phyloP scores from a whole-genome alignment of 108 stramenopile genomes.

The Conticribra weissflogii region DNA sequence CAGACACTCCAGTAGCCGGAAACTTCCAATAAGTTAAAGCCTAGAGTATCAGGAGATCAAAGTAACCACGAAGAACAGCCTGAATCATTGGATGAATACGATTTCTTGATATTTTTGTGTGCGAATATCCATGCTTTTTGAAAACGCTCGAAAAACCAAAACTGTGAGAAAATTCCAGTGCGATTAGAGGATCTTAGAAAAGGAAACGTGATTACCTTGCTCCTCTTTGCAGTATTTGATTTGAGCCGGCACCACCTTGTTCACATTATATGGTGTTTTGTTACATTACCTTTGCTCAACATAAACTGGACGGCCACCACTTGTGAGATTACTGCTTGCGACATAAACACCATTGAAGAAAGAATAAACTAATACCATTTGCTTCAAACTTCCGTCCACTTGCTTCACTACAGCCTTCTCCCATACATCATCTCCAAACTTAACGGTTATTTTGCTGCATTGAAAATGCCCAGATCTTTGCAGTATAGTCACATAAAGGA shows the following conservation, averaged over 20 bases:
- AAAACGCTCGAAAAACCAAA: too few species aligned
- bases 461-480: constrained; percentile 18
- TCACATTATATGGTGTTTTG: constrained; percentile 4
- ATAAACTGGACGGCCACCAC: constrained; percentile 19
- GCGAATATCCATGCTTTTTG: too few species aligned
- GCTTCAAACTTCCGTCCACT: background rate
- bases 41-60: too few species aligned
- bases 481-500: constrained; percentile 8
- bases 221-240: constrained; percentile 35
- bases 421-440: constrained; percentile 34
- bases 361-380: constrained; percentile 4
- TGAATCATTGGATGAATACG: too few species aligned
- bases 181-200: too few species aligned
- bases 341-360: constrained; percentile 51
- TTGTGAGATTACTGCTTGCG: constrained; percentile 20
- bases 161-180: too few species aligned
- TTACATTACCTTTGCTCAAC: constrained; percentile 32
- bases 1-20: constrained; percentile 32
- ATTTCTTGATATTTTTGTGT: too few species aligned
- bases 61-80: too few species aligned
- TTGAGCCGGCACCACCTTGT: constrained; percentile 17
- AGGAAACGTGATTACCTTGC: too few species aligned
- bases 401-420: constrained; percentile 19
- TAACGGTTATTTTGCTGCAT: constrained; percentile 14
- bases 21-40: constrained; percentile 26